These are phyloP conservation scores for Bryoglossum gracile DNA, from an alignment of 495 filamentous ascomycete species.

Conservation along the genomic window DNA sequence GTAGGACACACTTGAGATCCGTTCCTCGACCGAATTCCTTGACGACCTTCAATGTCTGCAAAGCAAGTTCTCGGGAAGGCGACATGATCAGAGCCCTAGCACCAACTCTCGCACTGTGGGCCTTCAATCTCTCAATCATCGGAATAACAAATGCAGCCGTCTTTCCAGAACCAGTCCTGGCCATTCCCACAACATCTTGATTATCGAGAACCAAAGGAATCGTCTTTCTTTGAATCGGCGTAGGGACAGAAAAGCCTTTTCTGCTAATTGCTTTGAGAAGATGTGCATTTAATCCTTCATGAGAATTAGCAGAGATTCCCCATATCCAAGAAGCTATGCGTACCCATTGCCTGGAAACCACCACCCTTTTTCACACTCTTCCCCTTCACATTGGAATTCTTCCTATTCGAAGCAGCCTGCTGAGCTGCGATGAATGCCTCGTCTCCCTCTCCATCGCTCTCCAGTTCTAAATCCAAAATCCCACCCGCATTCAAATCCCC, in stretches of 20 bases:
- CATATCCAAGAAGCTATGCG: slow-evolving; percentile 1
- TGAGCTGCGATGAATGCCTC: slow-evolving; percentile 80
- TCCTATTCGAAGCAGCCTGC: slow-evolving; percentile 81
- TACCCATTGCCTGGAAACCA: slow-evolving; percentile 94
- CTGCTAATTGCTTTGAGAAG: slow-evolving; percentile 82
- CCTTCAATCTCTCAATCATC: slow-evolving; percentile 89
- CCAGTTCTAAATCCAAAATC: slow-evolving; percentile 44
- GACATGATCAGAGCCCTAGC: slow-evolving; percentile 80
- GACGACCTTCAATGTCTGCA: slow-evolving; percentile 93
- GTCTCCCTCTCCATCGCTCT: slow-evolving; percentile 58
- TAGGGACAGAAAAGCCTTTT: slow-evolving; percentile 93
- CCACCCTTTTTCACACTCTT: slow-evolving; percentile 87
- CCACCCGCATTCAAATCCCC: slow-evolving; percentile 33
- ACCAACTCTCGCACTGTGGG: slow-evolving; percentile 80
- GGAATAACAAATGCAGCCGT: slow-evolving; percentile 96
- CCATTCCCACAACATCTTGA: slow-evolving; percentile 95
- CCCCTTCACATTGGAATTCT: slow-evolving; percentile 71
- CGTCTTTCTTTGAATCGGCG: slow-evolving; percentile 93
- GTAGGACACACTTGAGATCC: slow-evolving; percentile 76
- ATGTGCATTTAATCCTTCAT: slow-evolving; percentile 59
- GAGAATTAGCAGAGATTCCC: slow-evolving; percentile 7
- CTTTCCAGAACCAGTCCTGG: slow-evolving; percentile 92
- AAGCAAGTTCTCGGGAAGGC: slow-evolving; percentile 83
- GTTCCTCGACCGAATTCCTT: slow-evolving; percentile 89
- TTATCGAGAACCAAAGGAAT: slow-evolving; percentile 85